Base-by-base conservation (phyloP, 2,329 filamentous ascomycete genomes). In the Aurifilum marmelostoma region DNA sequence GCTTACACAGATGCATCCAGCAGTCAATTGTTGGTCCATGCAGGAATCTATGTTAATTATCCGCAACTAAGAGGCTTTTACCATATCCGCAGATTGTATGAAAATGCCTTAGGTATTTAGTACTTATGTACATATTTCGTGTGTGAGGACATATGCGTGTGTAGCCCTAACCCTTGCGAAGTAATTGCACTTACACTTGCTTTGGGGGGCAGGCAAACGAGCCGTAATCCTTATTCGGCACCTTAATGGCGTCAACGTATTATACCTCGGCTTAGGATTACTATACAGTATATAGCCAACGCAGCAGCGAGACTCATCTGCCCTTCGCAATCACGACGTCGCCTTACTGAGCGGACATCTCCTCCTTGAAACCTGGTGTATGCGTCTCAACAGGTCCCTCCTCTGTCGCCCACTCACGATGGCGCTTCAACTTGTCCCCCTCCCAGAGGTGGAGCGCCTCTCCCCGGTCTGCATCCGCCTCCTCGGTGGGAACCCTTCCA, bases 401-500 rank as follows among this genome's bases (percentile, higher is more conserved):
- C 43, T 65, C 50, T 59, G 54, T 60, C 56, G n/a, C 52, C 29
- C 18, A 18, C 62, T 54, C 66, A 83, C 72, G 37, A 92, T 92
- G 89, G 84, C 88, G 68, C 80, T 84, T 47, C 84, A 87, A 71
- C 84, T 94, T 8, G 84, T 87, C 37, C 79, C 85, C 24, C 85
- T 98, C 18, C 89, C 90, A 5, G 88, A 91, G 71, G 87, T 97
- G 64, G 89, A 95, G 79, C 88, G 91, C 71, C 84, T 98, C 67
- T 95, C 92, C 76, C 87, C 91, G 27, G 83, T 87, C 18, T 91
- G 94, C 59, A 91, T 97, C 72, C 88, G 96, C 67, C 92, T 99
- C 71, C 84, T 98, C 24, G 96, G 91, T 69, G 93, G 92, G 11
- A 99, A 99, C 79, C 95, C 96, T 16, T 89, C 92, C 76, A 97